These are phyloP conservation scores for Exophiala bonariae DNA, from an alignment of 2,329 filamentous ascomycete genomes.

Conservation along the genomic window DNA sequence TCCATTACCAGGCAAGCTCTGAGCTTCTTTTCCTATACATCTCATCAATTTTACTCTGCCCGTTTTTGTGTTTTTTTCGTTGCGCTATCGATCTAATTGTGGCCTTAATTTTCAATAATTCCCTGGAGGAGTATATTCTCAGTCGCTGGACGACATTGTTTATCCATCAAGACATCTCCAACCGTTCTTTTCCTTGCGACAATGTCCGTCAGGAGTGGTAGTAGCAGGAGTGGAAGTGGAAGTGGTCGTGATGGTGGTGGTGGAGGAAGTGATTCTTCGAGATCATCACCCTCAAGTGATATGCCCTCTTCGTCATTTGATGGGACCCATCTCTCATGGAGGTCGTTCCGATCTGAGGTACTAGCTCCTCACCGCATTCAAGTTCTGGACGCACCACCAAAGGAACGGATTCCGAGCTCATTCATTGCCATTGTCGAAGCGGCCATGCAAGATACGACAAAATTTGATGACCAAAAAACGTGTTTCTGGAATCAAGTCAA, in stretches of 20 bases:
- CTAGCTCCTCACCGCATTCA: conserved; percentile 18
- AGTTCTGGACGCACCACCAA: conserved; percentile 12
- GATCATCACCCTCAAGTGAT: conserved; percentile 5
- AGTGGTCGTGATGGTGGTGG: too few species aligned
- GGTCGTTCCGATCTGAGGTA: conserved; percentile 18
- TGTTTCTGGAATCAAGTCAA: conserved; percentile 18
- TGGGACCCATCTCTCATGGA: conserved; percentile 20
- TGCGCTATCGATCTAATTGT: too few species aligned
- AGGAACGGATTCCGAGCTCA: conserved; percentile 17
- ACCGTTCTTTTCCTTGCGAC: not conserved
- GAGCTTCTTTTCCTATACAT: too few species aligned
- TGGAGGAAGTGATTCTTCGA: conserved; percentile 4
- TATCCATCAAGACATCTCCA: too few species aligned
- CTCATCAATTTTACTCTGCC: too few species aligned
- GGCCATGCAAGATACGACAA: conserved; percentile 5
- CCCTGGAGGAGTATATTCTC: too few species aligned
- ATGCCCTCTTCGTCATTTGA: conserved; percentile 17
- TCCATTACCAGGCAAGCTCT: too few species aligned
- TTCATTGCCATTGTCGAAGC: conserved; percentile 16
- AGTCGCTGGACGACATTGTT: too few species aligned
- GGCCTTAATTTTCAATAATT: too few species aligned
- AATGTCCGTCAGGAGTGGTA: not conserved
- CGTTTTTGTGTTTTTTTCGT: too few species aligned
- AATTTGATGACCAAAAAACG: conserved; percentile 17
- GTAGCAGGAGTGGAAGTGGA: not conserved